Evolutionary conservation across 768 basidiomycete species (phyloP).

Genomic region (Lactarius sp.): DNA sequence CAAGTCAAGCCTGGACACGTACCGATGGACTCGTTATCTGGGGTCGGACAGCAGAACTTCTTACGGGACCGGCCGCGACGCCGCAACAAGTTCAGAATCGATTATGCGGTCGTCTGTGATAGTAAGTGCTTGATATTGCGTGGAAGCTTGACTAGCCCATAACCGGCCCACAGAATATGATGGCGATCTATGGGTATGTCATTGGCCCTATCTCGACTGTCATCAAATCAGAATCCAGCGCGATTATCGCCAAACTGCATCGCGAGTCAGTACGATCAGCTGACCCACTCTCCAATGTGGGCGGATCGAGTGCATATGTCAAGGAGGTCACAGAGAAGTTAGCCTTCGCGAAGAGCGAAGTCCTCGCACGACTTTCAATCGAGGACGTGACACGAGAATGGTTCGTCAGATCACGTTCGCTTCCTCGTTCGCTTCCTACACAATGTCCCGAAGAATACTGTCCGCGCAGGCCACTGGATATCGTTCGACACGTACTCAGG

Average conservation of each 20-base stretch:
- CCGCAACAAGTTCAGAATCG: slow-evolving; percentile 28
- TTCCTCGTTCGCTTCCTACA: not conserved
- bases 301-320: slow-evolving; percentile 80
- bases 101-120: slow-evolving; percentile 53
- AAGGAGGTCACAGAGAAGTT: slow-evolving; percentile 89
- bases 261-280: slow-evolving; percentile 69
- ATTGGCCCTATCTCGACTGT: slow-evolving; percentile 59
- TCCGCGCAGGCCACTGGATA: slow-evolving; percentile 31
- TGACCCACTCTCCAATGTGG: slow-evolving; percentile 51
- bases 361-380: slow-evolving; percentile 64
- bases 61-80: slow-evolving; percentile 74
- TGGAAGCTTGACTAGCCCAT: not conserved
- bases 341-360: slow-evolving; percentile 69
- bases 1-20: slow-evolving; percentile 61
- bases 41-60: slow-evolving; percentile 71
- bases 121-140: slow-evolving; percentile 38
- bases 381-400: slow-evolving; percentile 72
- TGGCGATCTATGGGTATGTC: slow-evolving; percentile 48
- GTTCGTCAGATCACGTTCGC: slow-evolving; percentile 38
- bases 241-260: slow-evolving; percentile 80
- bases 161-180: slow-evolving; percentile 41
- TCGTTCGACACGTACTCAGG: slow-evolving; percentile 75
- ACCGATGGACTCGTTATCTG: slow-evolving; percentile 65
- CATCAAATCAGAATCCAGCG: slow-evolving; percentile 74
- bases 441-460: not conserved